Conservation (phyloP, 441 rosid species). For the Erodium trifolium region DNA sequence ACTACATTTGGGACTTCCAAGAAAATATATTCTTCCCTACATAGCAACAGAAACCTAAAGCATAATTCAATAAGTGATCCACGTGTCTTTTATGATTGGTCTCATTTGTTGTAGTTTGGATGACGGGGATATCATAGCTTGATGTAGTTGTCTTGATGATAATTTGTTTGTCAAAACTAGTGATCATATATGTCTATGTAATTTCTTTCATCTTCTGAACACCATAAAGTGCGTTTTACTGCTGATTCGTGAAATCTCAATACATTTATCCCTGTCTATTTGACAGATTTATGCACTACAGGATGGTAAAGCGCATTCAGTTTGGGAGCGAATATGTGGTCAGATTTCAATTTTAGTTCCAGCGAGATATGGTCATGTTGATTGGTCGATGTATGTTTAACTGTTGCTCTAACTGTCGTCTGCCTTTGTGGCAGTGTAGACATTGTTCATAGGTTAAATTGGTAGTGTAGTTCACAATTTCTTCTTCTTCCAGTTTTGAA, state of each 20-base stretch:
- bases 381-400: slow-evolving; percentile 79
- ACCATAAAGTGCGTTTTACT: slow-evolving; percentile 3
- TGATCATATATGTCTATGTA: background rate
- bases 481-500: slow-evolving; percentile 60
- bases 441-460: slow-evolving; percentile 13
- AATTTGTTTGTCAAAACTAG: slow-evolving; percentile 12
- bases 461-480: slow-evolving; percentile 12
- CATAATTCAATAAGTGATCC: background rate
- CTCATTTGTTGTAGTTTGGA: background rate
- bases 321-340: slow-evolving; percentile 64
- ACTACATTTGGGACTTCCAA: background rate
- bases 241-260: slow-evolving; percentile 33
- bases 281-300: slow-evolving; percentile 65
- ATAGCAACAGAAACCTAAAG: background rate
- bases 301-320: slow-evolving; percentile 47
- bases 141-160: slow-evolving; percentile 5
- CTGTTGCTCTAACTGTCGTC: slow-evolving; percentile 14
- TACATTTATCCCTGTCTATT: slow-evolving; percentile 23
- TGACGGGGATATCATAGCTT: background rate
- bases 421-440: slow-evolving; percentile 12
- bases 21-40: background rate
- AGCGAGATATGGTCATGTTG: slow-evolving; percentile 44
- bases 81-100: background rate
- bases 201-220: slow-evolving; percentile 7
- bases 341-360: slow-evolving; percentile 44